Base-by-base conservation (phyloP, 257 asterid genomes). In the Striga asiatica region DNA sequence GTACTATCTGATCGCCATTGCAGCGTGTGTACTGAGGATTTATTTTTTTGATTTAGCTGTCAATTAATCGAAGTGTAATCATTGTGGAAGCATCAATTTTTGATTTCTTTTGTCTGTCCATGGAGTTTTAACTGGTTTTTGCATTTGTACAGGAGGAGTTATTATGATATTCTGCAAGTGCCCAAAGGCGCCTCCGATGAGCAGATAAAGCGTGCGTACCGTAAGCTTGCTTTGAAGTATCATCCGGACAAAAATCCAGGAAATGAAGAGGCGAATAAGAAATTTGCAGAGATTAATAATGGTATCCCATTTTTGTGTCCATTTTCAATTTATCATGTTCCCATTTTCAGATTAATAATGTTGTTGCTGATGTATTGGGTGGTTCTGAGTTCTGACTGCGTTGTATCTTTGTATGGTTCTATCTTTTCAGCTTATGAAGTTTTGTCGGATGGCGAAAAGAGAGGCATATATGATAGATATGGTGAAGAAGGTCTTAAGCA, bases 401-500 rank as follows among this genome's bases (percentile, higher is more conserved):
- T n/a, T n/a, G n/a, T n/a, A n/a, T n/a, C n/a, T n/a, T 69, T 29
- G 16, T 37, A 58, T 71, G 58, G 50, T 59, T 6, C 28, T 27
- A 7, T 25, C 54, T 35, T 53, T 65, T 72, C 77, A 92, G 99
- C 99, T 54, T 92, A 92, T 60, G 97, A 89, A 74, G 95, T 89
- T 16, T 53, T 89, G 22, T 82, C 91, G 7, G 97, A 88, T 63
- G 69, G 86, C 56, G 95, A 88, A 42, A 88, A 82, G 91, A 80
- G 94, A 72, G 67, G 71, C 34, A 85, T 88, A 31, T 88, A 88
- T 63, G 97, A 88, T 69, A 77, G 73, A 34, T 78, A 88, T 63
- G 97, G 97, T 0, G 95, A 85, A 58, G 97, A 88, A 48, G 97
- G 97, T 61, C 92, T 88, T 50, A 88, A 82, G 56, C 97, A 88